Percentiles rank a stretch among this genome's conserved stretches.
Evolutionary conservation across 352 stramenopile genomes (phyloP).

Genomic region (Phytophthora pinifolia): DNA sequence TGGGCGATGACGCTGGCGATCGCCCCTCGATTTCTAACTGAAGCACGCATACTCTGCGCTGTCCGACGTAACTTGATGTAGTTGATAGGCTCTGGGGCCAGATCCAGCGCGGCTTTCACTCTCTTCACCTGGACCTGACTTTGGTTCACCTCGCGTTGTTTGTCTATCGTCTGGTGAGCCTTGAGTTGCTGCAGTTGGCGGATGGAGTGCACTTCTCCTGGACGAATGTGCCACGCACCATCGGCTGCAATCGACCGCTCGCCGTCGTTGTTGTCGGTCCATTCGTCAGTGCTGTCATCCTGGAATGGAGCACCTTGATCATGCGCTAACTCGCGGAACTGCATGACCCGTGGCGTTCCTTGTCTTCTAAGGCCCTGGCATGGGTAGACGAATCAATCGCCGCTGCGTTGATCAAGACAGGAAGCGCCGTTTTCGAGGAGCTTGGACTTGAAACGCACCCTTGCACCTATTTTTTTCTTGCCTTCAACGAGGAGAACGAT

Average conservation of each 20-base stretch:
- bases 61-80: slow-evolving; percentile 68
- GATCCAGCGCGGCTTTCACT: slow-evolving; percentile 6
- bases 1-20: slow-evolving; percentile 36
- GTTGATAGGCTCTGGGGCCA: slow-evolving; percentile 51
- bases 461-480: slow-evolving; percentile 28
- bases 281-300: slow-evolving; percentile 4
- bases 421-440: slow-evolving; percentile 11
- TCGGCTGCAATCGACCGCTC: not conserved
- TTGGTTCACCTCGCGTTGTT: slow-evolving; percentile 15
- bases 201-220: slow-evolving; percentile 29
- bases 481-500: too few species aligned
- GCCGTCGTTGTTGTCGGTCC: slow-evolving; percentile 7
- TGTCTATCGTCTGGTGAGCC: slow-evolving; percentile 1
- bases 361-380: slow-evolving; percentile 12
- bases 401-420: not conserved
- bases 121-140: slow-evolving; percentile 11
- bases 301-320: slow-evolving; percentile 4
- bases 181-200: slow-evolving; percentile 28
- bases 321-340: slow-evolving; percentile 14
- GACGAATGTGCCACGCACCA: slow-evolving; percentile 21
- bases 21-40: slow-evolving; percentile 47
- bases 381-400: slow-evolving; percentile 10
- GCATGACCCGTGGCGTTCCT: slow-evolving; percentile 13
- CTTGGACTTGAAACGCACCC: slow-evolving; percentile 21
- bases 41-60: slow-evolving; percentile 47